Conservation (phyloP, 352 stramenopile genomes). For the Globisporangium takayamanum region DNA sequence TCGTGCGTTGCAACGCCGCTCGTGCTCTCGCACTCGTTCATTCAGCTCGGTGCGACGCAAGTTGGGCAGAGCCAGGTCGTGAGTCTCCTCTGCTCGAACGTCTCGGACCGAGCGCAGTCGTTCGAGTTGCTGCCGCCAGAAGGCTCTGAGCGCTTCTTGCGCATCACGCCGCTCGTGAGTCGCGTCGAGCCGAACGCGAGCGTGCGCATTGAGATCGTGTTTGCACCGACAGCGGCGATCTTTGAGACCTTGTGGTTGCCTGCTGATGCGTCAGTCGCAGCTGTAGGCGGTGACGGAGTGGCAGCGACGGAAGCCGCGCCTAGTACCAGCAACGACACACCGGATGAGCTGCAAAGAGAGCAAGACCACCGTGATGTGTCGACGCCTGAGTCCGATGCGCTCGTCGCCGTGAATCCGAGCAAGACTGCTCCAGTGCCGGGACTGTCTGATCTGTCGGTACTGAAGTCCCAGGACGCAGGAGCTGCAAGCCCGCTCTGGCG, state of each 20-base stretch:
- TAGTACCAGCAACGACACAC: too few species aligned
- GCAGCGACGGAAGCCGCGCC: too few species aligned
- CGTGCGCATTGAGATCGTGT: slow-evolving; percentile 80
- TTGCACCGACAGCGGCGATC: slow-evolving; percentile 40
- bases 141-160: slow-evolving; percentile 28
- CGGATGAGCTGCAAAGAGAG: slow-evolving; percentile 1
- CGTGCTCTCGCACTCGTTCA: slow-evolving; percentile 25
- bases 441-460: not conserved
- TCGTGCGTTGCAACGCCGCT: slow-evolving; percentile 21
- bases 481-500: not conserved
- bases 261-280: too few species aligned
- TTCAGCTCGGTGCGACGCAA: slow-evolving; percentile 32
- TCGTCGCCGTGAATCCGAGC: slow-evolving; percentile 5
- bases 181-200: slow-evolving; percentile 31
- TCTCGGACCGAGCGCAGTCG: slow-evolving; percentile 19
- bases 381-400: not conserved
- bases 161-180: slow-evolving; percentile 61
- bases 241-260: slow-evolving; percentile 18
- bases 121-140: slow-evolving; percentile 26
- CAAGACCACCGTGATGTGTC: not conserved
- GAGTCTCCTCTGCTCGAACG: slow-evolving; percentile 26
- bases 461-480: not conserved
- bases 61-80: slow-evolving; percentile 29
- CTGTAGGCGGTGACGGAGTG: too few species aligned
- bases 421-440: not conserved